Percentiles rank a stretch among this genome's conserved stretches.
Conservation (phyloP, 2,329 filamentous ascomycete genomes). For the Colletotrichum lini region DNA sequence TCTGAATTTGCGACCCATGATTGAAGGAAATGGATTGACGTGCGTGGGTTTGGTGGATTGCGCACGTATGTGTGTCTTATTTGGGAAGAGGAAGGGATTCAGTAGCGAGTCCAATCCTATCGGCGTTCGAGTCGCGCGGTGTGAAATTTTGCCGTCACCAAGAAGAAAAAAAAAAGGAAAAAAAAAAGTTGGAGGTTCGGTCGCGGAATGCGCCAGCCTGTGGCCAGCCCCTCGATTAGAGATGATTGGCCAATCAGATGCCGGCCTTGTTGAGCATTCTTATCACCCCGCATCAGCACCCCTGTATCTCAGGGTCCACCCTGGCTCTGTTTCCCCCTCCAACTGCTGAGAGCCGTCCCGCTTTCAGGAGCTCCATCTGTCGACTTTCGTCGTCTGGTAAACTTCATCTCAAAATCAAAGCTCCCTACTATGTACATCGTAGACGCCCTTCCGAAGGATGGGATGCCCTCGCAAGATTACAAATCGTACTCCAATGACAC, state of each 20-base stretch:
- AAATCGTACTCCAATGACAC: no score
- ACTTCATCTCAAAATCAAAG: slow-evolving; percentile 2
- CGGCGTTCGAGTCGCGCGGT: slow-evolving; percentile 28
- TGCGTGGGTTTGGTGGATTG: slow-evolving; percentile 21
- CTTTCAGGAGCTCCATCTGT: slow-evolving; percentile 7
- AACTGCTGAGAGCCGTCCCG: slow-evolving; percentile 18
- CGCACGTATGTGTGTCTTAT: slow-evolving; percentile 25
- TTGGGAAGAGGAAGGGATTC: slow-evolving; percentile 3
- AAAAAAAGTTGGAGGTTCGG: slow-evolving; percentile 35
- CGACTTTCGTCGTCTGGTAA: no score
- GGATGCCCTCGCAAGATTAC: not conserved
- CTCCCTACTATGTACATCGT: not conserved
- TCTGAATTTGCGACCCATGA: slow-evolving; percentile 42
- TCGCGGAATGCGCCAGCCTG: slow-evolving; percentile 28
- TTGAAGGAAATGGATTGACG: slow-evolving; percentile 8
- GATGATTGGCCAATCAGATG: slow-evolving; percentile 32
- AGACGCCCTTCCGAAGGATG: not conserved
- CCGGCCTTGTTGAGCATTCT: not conserved
- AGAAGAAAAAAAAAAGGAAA: not conserved
- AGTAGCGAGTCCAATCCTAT: slow-evolving; percentile 4
- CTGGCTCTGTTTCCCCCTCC: slow-evolving; percentile 23
- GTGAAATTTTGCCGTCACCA: slow-evolving; percentile 38
- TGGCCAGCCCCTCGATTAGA: slow-evolving; percentile 15
- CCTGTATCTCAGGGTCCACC: slow-evolving; percentile 35
- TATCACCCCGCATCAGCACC: slow-evolving; percentile 33